Evolutionary conservation across 345 rosid species (phyloP).

Genomic region (Aethionema arabicum): DNA sequence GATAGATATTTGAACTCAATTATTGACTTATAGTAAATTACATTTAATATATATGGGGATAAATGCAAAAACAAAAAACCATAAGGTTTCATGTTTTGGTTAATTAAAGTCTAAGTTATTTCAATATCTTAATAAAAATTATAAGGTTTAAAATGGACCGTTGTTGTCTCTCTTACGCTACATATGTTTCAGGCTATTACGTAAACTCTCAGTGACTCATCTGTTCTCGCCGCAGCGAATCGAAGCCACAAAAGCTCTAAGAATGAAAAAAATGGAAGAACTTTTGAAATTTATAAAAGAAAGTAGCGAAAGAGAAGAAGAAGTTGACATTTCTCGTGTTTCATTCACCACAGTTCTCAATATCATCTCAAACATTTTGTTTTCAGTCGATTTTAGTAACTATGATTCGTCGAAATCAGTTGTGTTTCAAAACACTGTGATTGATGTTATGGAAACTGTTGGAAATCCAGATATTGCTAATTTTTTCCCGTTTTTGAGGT

Average conservation of each 20-base stretch:
- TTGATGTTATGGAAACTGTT: conserved; percentile 29
- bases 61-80: no score
- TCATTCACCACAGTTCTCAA: conserved; percentile 38
- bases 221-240: conserved; percentile 2
- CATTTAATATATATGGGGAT: no score
- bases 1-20: no score
- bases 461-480: conserved; percentile 48
- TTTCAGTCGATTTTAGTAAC: conserved; percentile 40
- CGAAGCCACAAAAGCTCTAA: background rate
- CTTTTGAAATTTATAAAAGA: conserved; percentile 22
- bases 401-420: conserved; percentile 13
- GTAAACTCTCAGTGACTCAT: background rate
- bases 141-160: no score
- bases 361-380: conserved; percentile 36
- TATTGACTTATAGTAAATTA: no score
- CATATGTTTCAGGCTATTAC: conserved; percentile 7
- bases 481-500: no score
- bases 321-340: conserved; percentile 39
- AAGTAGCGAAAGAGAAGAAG: conserved; percentile 17
- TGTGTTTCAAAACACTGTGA: conserved; percentile 31
- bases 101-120: no score
- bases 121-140: no score
- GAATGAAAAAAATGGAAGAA: conserved; percentile 24
- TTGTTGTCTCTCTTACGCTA: no score
- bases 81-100: no score